Evolutionary conservation across 768 basidiomycete genomes (phyloP).

Genomic region (Ephemerocybe angulata): DNA sequence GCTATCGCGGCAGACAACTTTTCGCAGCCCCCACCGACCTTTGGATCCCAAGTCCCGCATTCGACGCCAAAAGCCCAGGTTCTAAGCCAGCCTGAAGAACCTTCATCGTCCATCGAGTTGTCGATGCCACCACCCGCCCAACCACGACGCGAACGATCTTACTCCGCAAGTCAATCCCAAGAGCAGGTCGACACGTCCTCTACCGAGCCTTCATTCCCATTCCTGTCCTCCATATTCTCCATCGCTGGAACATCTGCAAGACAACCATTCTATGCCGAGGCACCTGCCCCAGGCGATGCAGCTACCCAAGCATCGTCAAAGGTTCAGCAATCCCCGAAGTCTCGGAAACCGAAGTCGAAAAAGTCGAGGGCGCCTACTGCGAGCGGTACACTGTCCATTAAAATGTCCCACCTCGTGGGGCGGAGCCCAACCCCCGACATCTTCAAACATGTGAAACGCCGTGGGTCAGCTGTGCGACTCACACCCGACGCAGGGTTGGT

Average conservation of each 20-base stretch:
- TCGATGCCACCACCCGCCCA: conserved; percentile 1
- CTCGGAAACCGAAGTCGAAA: too few species aligned
- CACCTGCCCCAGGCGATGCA: not conserved
- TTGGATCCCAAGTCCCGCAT: not conserved
- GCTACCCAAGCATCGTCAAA: not conserved
- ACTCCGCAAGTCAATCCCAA: not conserved
- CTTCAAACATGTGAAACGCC: too few species aligned
- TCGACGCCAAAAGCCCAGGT: not conserved
- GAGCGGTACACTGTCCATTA: too few species aligned
- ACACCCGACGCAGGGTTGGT: too few species aligned
- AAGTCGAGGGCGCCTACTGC: too few species aligned
- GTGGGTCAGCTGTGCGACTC: too few species aligned
- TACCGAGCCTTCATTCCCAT: not conserved
- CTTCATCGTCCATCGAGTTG: not conserved
- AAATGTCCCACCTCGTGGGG: too few species aligned
- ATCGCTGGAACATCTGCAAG: not conserved
- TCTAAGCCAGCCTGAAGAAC: not conserved
- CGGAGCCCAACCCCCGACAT: too few species aligned
- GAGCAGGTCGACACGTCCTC: not conserved
- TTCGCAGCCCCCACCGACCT: not conserved
- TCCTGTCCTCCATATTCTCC: too few species aligned
- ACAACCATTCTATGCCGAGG: not conserved
- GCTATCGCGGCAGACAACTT: not conserved
- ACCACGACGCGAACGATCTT: not conserved
- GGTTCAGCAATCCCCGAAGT: too few species aligned